These are phyloP conservation scores for Yarrowia phangngaensis DNA, from an alignment of 805 yeast species.

Conservation along the genomic window DNA sequence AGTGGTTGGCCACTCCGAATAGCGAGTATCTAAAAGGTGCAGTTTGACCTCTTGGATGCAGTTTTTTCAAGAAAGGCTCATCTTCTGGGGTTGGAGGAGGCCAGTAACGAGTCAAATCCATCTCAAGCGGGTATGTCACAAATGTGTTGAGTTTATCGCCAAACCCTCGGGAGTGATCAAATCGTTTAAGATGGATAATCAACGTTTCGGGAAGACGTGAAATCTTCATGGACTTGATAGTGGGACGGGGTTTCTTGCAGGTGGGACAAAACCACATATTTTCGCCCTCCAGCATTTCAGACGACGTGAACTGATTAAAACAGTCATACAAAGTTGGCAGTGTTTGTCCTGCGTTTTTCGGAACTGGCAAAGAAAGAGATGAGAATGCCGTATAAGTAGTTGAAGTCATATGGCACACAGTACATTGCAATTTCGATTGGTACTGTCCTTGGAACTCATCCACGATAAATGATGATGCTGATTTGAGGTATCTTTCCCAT, in stretches of 20 bases:
- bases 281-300: constrained; percentile 69
- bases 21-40: constrained; percentile 77
- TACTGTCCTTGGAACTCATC: constrained; percentile 88
- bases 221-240: constrained; percentile 66
- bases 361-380: constrained; percentile 75
- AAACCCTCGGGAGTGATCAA: constrained; percentile 42
- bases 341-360: constrained; percentile 39
- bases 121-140: constrained; percentile 60
- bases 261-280: constrained; percentile 81
- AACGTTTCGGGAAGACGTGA: constrained; percentile 74
- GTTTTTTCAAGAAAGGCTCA: constrained; percentile 47
- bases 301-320: constrained; percentile 68
- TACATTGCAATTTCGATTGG: constrained; percentile 70
- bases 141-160: constrained; percentile 59
- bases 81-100: constrained; percentile 46
- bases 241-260: constrained; percentile 59
- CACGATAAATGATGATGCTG: constrained; percentile 74
- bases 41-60: constrained; percentile 61
- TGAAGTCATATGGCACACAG: constrained; percentile 68
- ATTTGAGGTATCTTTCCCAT: constrained; percentile 82
- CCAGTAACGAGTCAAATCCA: constrained; percentile 73
- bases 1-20: constrained; percentile 80
- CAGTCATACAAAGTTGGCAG: constrained; percentile 53
- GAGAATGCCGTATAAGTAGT: constrained; percentile 84
- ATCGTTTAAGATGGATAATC: constrained; percentile 82